Conservation (phyloP, 352 stramenopile genomes). For the Pythium diclinum region DNA sequence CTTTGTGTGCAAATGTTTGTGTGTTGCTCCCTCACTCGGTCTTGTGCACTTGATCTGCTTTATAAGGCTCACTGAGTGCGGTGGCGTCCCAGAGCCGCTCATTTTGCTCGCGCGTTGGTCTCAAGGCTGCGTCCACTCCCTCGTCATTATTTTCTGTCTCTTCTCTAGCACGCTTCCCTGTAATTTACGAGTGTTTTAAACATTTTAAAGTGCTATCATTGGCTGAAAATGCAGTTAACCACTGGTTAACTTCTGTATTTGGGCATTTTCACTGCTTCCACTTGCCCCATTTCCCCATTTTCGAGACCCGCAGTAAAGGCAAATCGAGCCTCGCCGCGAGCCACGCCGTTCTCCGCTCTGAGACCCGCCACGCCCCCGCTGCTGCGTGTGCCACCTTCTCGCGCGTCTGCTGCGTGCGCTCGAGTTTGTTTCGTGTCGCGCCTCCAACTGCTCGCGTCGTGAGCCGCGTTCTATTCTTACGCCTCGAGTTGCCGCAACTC, state of each 20-base stretch:
- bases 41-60: no score
- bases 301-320: not conserved
- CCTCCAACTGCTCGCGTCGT: not conserved
- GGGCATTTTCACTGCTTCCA: slow-evolving; percentile 15
- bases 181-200: slow-evolving; percentile 18
- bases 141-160: not conserved
- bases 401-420: not conserved
- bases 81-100: not conserved
- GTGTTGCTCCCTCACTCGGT: no score
- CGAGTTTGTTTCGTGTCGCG: not conserved
- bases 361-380: not conserved
- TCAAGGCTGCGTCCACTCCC: not conserved
- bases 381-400: not conserved
- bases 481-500: not conserved
- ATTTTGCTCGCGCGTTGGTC: not conserved
- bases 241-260: slow-evolving; percentile 16
- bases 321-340: not conserved
- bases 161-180: not conserved
- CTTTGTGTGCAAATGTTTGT: no score
- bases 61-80: not conserved
- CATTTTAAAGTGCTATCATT: slow-evolving; percentile 16
- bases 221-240: slow-evolving; percentile 18
- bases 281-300: slow-evolving; percentile 17
- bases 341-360: not conserved
- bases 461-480: not conserved